phyloP scores from a whole-genome alignment of 192 early-diverging fungal species.

The Lobosporangium transversale region DNA sequence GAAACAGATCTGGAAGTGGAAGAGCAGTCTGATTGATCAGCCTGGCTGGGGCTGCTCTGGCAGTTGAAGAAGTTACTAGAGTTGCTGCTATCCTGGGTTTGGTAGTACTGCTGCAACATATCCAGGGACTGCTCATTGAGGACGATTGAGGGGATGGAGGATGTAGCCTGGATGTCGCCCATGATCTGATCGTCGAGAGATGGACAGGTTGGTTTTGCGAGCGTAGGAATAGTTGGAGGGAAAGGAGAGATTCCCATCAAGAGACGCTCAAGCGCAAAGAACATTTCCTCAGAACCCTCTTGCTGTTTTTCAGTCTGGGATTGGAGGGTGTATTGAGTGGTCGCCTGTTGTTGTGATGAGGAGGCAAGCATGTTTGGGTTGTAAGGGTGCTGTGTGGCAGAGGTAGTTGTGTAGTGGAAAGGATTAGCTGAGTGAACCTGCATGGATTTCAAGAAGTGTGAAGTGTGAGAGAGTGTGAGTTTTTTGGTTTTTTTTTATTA shows the following conservation, averaged over 20 bases:
- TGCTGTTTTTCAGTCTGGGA: conserved; percentile 10
- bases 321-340: conserved; percentile 35
- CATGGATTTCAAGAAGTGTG: conserved; percentile 27
- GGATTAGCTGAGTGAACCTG: conserved; percentile 28
- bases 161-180: conserved; percentile 13
- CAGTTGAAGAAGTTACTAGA: not conserved
- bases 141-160: conserved; percentile 39
- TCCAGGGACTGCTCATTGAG: conserved; percentile 49
- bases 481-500: not conserved
- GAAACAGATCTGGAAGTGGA: conserved; percentile 38
- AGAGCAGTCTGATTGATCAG: conserved; percentile 32
- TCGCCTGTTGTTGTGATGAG: conserved; percentile 10
- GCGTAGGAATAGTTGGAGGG: conserved; percentile 47
- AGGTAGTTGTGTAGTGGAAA: conserved; percentile 7
- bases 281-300: conserved; percentile 44
- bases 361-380: conserved; percentile 50
- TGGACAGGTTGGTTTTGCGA: conserved; percentile 52
- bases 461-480: not conserved
- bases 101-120: conserved; percentile 45
- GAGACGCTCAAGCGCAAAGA: conserved; percentile 46
- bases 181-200: conserved; percentile 47
- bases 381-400: conserved; percentile 29
- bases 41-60: not conserved
- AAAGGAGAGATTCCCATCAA: conserved; percentile 53
- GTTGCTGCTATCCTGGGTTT: conserved; percentile 18